Base-by-base conservation (phyloP, 164 flowering plant species). In the Piper longum region DNA sequence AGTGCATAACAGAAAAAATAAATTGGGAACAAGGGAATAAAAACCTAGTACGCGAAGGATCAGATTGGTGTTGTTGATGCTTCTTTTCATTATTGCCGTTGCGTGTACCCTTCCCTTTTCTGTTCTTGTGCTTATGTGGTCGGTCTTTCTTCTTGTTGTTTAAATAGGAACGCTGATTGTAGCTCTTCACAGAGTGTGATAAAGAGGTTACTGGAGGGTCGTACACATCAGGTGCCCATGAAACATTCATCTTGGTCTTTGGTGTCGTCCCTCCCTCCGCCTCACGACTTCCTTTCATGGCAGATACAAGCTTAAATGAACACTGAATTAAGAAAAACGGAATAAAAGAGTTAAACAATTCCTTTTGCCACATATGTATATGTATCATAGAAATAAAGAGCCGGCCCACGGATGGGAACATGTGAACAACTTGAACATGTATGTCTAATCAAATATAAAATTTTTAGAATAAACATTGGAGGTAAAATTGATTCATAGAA, bases 191-290 rank as follows among this genome's bases (percentile, higher is more conserved):
- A 0, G 79, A 60, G 56, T 82, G 95, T 0, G 85, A 82, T 2
- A 80, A 16, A 3, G 82, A 64, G 26, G 84, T 83, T 2, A 83
- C 78, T 57, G 74, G 72, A 44, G 98, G 98, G 69, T 91, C 98
- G 66, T 85, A 81, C 56, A 91, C 98, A 70, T 88, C 98, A 14
- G 87, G 79, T 5, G 96, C 88, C 98, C 98, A 91, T 6, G 72
- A 70, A 59, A 91, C 92, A 4, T 66, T 66, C 62, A 85, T 69
- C 62, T 78, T 85, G 76, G 14, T 7, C 43, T 57, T 64, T 4
- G 64, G 73, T 12, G 73, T 58, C 7, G 14, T 62, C 0, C 91
- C 91, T 44, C 62, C 73, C 59, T 81, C 52, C 4, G 14, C 80
- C 62, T 80, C 85, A 18, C 92, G 88, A 70, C 85, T 74, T 43